These are phyloP conservation scores for Brettanomyces bruxellensis DNA, from an alignment of 805 yeast species.

Conservation along the genomic window DNA sequence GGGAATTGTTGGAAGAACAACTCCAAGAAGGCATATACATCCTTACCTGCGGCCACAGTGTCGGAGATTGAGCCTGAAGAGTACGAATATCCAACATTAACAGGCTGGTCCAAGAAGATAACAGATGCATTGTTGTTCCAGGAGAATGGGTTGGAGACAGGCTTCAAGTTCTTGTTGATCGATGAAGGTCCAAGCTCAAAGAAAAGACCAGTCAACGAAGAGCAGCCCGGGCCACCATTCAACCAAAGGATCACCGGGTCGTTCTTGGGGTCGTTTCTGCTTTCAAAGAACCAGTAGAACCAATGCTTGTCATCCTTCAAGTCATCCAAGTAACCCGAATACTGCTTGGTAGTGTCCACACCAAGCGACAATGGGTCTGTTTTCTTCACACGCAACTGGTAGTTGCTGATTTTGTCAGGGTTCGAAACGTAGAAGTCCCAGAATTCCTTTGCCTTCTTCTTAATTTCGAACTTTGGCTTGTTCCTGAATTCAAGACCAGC, in stretches of 20 bases:
- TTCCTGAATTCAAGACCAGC: constrained; percentile 40
- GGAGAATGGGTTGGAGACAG: constrained; percentile 71
- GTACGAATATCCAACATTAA: constrained; percentile 85
- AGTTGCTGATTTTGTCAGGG: constrained; percentile 25
- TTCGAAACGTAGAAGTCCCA: constrained; percentile 27
- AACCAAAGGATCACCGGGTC: constrained; percentile 87
- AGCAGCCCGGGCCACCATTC: constrained; percentile 96
- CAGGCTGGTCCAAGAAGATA: constrained; percentile 89
- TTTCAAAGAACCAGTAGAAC: constrained; percentile 91
- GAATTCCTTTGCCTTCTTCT: constrained; percentile 23
- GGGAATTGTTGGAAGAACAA: constrained; percentile 82
- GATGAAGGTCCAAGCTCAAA: constrained; percentile 89
- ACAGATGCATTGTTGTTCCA: constrained; percentile 92
- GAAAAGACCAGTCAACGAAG: constrained; percentile 81
- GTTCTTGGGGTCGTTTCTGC: constrained; percentile 74
- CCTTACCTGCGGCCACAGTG: constrained; percentile 79
- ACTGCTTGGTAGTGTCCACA: constrained; percentile 58
- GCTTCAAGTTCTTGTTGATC: constrained; percentile 53
- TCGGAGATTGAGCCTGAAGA: constrained; percentile 54
- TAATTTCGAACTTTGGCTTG: constrained; percentile 35
- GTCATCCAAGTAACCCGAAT: constrained; percentile 64
- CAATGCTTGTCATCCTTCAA: constrained; percentile 71
- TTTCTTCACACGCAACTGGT: constrained; percentile 40
- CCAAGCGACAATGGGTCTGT: constrained; percentile 42
- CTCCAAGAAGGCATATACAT: constrained; percentile 76